A percentile compares a stretch with the other conserved stretches of the same genome.
Evolutionary conservation across 192 early-diverging fungal species (phyloP).

Genomic region (Backusella australiensis): DNA sequence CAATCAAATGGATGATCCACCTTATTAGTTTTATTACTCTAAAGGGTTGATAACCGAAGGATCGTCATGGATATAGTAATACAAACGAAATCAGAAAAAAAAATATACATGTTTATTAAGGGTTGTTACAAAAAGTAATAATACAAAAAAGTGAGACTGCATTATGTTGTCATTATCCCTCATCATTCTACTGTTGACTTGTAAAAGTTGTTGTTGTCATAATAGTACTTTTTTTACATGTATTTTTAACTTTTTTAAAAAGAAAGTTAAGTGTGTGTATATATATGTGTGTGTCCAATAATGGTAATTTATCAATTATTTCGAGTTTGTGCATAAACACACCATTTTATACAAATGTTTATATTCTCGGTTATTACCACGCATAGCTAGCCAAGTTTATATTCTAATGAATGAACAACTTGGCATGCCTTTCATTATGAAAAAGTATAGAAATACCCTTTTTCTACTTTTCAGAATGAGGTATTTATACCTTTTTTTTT

Average conservation of each 20-base stretch:
- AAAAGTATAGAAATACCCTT: background rate
- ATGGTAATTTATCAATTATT: background rate
- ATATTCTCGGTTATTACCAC: constrained; percentile 6
- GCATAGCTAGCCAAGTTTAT: background rate
- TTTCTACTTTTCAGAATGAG: background rate
- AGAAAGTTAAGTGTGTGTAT: background rate
- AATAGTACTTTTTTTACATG: background rate
- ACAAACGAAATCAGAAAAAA: background rate
- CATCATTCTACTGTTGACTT: background rate
- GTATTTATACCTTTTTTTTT: background rate
- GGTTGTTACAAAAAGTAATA: background rate
- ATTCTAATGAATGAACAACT: constrained; percentile 6
- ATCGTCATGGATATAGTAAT: background rate
- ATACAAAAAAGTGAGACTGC: background rate
- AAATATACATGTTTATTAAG: too few species aligned
- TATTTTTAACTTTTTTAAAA: background rate
- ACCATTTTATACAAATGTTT: background rate
- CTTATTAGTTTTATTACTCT: background rate
- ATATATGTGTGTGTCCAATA: background rate
- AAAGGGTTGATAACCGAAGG: background rate
- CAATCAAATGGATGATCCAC: background rate
- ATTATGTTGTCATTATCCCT: background rate
- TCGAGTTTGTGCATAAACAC: background rate
- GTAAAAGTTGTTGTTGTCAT: constrained; percentile 1
- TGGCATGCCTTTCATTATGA: background rate